Evolutionary conservation across 2,329 filamentous ascomycete species (phyloP).

Genomic region (Xylariaceae sp.): DNA sequence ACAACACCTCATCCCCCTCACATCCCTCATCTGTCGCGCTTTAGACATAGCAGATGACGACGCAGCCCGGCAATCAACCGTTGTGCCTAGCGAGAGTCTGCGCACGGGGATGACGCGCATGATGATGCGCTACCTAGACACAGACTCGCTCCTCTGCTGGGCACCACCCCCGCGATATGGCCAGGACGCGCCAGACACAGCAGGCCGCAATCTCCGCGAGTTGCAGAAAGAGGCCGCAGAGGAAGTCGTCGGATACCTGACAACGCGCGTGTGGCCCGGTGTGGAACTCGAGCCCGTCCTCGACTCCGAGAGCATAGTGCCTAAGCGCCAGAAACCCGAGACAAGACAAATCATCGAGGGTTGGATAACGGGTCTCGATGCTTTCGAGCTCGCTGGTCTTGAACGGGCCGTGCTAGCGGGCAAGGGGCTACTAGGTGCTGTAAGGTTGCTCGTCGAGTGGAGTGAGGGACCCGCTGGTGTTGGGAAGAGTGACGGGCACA

Average conservation of each 20-base stretch:
- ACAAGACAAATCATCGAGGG: constrained; percentile 73
- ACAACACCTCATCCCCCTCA: constrained; percentile 85
- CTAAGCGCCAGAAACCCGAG: constrained; percentile 64
- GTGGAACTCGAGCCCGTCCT: constrained; percentile 75
- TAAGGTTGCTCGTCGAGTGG: constrained; percentile 80
- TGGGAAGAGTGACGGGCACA: constrained; percentile 31
- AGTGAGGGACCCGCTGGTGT: constrained; percentile 64
- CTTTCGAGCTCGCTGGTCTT: constrained; percentile 81
- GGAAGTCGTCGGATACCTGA: constrained; percentile 69
- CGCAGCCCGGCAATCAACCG: constrained; percentile 17
- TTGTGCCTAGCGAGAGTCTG: constrained; percentile 39
- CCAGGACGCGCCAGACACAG: constrained; percentile 36
- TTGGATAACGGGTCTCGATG: constrained; percentile 69
- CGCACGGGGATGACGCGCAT: constrained; percentile 62
- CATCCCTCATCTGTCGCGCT: constrained; percentile 77
- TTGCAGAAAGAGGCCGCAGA: constrained; percentile 67
- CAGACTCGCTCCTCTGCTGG: constrained; percentile 92
- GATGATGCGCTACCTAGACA: constrained; percentile 82
- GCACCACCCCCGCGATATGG: constrained; percentile 51
- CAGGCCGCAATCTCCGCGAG: constrained; percentile 60
- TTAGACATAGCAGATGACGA: constrained; percentile 76
- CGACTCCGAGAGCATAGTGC: constrained; percentile 73
- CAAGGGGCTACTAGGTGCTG: constrained; percentile 79
- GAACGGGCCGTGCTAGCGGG: constrained; percentile 80
- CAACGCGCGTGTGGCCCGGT: constrained; percentile 75